A percentile compares a stretch with the other conserved stretches of the same genome.
Conservation (phyloP, 441 rosid species). For the Pelargonium cotyledonis region DNA sequence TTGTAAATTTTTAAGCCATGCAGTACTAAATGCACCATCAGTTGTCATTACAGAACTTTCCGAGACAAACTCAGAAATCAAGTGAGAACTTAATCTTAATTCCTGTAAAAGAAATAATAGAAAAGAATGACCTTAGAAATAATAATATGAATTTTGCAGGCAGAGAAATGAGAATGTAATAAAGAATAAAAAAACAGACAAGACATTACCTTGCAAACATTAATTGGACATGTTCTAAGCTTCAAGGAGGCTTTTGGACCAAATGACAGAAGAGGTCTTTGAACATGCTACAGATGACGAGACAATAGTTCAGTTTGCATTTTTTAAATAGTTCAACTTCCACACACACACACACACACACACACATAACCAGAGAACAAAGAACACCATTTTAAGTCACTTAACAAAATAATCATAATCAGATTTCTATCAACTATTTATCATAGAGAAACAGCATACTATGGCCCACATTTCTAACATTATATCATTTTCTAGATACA, state of each 20-base stretch:
- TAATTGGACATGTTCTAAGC: conserved; percentile 74
- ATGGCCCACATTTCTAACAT: too few relatives aligned
- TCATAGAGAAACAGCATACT: too few relatives aligned
- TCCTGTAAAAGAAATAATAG: conserved; percentile 44
- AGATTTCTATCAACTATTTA: too few relatives aligned
- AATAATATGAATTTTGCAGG: conserved; percentile 14
- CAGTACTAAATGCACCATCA: conserved; percentile 70
- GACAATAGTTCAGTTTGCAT: conserved; percentile 13
- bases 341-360: too few relatives aligned
- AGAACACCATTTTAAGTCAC: too few relatives aligned
- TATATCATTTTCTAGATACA: too few relatives aligned
- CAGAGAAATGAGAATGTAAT: not conserved
- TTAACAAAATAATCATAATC: too few relatives aligned
- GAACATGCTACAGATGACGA: conserved; percentile 68
- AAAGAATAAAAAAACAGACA: conserved; percentile 13
- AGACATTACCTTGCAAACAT: conserved; percentile 80
- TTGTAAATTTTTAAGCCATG: conserved; percentile 77
- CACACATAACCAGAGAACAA: too few relatives aligned
- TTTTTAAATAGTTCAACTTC: too few relatives aligned
- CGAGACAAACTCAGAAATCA: conserved; percentile 64
- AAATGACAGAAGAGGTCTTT: conserved; percentile 84
- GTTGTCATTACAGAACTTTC: conserved; percentile 57
- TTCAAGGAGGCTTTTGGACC: conserved; percentile 86
- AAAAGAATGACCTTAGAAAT: conserved; percentile 21
- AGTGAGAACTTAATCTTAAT: conserved; percentile 61